phyloP scores from a whole-genome alignment of 2,329 filamentous ascomycete species.

The Sporothrix brunneoviolacea region DNA sequence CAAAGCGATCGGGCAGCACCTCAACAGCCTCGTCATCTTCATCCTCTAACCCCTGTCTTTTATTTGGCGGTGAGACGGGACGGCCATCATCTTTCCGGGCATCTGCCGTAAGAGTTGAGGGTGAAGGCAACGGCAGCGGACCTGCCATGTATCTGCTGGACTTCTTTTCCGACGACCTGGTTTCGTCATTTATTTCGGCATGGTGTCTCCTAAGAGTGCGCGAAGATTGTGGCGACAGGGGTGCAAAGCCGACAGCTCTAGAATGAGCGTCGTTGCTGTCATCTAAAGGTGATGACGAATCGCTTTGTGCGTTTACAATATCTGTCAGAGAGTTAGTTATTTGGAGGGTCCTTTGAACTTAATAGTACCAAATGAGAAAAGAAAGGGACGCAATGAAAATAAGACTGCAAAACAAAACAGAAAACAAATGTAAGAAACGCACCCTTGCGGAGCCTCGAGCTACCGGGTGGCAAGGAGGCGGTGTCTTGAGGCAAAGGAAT shows the following conservation, averaged over 20 bases:
- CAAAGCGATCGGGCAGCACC: constrained; percentile 41
- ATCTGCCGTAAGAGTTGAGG: no score
- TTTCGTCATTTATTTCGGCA: constrained; percentile 18
- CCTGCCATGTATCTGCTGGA: no score
- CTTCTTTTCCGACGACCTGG: neutral
- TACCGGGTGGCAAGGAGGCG: neutral
- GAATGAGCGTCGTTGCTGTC: constrained; percentile 16
- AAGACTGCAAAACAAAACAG: no score
- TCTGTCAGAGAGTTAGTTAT: constrained; percentile 3
- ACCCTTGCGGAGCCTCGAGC: constrained; percentile 13
- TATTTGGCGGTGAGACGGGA: neutral
- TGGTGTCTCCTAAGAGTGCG: constrained; percentile 38
- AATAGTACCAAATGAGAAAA: no score
- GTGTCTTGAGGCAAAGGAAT: constrained; percentile 6
- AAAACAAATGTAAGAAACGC: constrained; percentile 12
- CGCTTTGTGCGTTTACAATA: constrained; percentile 10
- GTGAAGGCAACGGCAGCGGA: no score
- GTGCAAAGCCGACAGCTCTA: constrained; percentile 42
- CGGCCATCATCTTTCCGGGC: no score
- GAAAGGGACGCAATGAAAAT: no score
- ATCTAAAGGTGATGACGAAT: constrained; percentile 7
- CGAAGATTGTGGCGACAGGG: constrained; percentile 43
- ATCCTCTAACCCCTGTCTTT: neutral
- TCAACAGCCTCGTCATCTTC: constrained; percentile 34
- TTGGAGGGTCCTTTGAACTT: no score